phyloP scores from a whole-genome alignment of 202 grass and related monocot genomes.

The Bolboschoenoplectus hybrid region DNA sequence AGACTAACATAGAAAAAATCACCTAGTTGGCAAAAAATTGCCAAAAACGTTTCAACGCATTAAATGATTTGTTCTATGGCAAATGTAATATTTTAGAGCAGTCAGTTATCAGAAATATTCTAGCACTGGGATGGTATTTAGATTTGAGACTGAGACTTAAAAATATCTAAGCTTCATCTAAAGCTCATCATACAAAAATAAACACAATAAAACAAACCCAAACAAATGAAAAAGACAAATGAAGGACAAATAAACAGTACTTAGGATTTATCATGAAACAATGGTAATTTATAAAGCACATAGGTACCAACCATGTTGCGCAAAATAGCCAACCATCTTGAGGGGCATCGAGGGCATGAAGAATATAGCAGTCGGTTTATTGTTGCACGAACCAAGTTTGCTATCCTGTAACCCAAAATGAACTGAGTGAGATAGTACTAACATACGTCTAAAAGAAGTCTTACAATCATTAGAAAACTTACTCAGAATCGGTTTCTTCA shows the following conservation, averaged over 20 bases:
- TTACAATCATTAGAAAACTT: slow-evolving; percentile 50
- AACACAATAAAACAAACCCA: slow-evolving; percentile 34
- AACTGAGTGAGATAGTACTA: slow-evolving; percentile 25
- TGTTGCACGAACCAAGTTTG: slow-evolving; percentile 79
- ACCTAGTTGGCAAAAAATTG: background rate
- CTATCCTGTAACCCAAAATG: slow-evolving; percentile 65
- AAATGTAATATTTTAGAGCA: background rate
- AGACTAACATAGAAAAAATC: background rate
- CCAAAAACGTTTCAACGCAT: background rate
- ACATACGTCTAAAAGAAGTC: slow-evolving; percentile 31
- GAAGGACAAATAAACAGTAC: slow-evolving; percentile 30
- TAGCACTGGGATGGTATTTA: background rate
- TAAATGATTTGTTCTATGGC: slow-evolving; percentile 5
- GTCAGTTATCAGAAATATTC: background rate
- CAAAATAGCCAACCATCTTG: slow-evolving; percentile 79
- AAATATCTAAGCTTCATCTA: background rate
- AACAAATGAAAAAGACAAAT: slow-evolving; percentile 21
- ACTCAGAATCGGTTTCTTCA: slow-evolving; percentile 96
- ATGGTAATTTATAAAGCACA: background rate
- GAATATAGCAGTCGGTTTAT: slow-evolving; percentile 86
- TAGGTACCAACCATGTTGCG: slow-evolving; percentile 61
- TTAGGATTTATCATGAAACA: background rate
- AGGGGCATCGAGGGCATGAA: slow-evolving; percentile 79
- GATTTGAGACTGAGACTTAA: background rate
- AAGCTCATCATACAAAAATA: slow-evolving; percentile 37